Conservation (phyloP, 306 rosid species). For the Senna tora region DNA sequence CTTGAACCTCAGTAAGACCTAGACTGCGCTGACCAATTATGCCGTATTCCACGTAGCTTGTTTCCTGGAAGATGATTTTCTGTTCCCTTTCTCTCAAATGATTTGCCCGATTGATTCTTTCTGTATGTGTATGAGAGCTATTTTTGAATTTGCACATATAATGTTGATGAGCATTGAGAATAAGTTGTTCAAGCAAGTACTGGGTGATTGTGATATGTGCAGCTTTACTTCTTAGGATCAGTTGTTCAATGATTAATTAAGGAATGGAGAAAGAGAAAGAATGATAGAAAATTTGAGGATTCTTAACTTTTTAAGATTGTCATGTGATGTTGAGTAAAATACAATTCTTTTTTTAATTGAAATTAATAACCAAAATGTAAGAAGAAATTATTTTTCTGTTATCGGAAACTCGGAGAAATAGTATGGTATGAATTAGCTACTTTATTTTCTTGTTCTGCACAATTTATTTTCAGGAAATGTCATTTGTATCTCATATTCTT, state of each 20-base stretch:
- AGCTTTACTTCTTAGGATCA: slow-evolving; percentile 2
- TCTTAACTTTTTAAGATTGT: neutral
- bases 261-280: neutral
- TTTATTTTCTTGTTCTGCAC: neutral
- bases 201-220: neutral
- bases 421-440: neutral
- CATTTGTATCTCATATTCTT: neutral
- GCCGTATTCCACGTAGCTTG: neutral
- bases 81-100: neutral
- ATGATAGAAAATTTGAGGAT: slow-evolving; percentile 10
- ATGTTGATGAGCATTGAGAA: slow-evolving; percentile 12
- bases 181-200: neutral
- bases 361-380: neutral
- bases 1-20: slow-evolving; percentile 2
- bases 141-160: neutral
- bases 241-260: neutral
- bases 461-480: neutral
- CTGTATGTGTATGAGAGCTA: neutral
- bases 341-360: neutral
- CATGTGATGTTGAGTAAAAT: neutral
- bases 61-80: slow-evolving; percentile 16
- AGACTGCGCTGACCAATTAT: slow-evolving; percentile 4
- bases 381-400: neutral
- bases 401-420: neutral
- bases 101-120: neutral